Conservation (phyloP, 179 eudicot species). For the Silene vulgaris region DNA sequence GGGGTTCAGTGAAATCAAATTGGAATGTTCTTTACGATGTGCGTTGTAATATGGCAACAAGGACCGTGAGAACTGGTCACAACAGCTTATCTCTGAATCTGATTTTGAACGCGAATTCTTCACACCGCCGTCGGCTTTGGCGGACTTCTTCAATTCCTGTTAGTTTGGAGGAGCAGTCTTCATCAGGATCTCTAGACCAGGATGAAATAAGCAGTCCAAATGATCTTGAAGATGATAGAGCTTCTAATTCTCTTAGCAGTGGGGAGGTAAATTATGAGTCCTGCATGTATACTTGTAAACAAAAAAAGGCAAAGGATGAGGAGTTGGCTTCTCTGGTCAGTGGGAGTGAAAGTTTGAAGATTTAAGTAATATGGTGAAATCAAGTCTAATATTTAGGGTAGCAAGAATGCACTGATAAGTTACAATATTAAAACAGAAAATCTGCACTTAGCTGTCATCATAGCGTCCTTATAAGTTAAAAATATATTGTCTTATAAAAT, state of each 20-base stretch:
- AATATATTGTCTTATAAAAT: neutral
- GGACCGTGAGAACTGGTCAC: constrained; percentile 23
- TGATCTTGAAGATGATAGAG: constrained; percentile 35
- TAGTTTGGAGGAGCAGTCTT: constrained; percentile 46
- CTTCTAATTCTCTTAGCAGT: constrained; percentile 37
- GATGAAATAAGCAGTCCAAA: constrained; percentile 30
- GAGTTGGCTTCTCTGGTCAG: neutral
- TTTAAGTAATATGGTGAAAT: neutral
- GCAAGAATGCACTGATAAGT: neutral
- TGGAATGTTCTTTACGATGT: constrained; percentile 5
- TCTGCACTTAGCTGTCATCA: neutral
- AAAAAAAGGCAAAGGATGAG: neutral
- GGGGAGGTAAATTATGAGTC: constrained; percentile 40
- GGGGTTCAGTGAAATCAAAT: constrained; percentile 24
- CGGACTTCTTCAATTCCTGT: constrained; percentile 35
- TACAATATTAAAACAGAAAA: neutral
- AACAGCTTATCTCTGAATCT: constrained; percentile 25
- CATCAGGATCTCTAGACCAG: constrained; percentile 32
- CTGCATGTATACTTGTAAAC: neutral
- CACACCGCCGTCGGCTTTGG: constrained; percentile 23
- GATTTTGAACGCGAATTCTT: constrained; percentile 26
- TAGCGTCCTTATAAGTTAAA: neutral
- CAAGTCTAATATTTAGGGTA: neutral
- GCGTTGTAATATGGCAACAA: constrained; percentile 29
- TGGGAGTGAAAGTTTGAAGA: neutral